phyloP scores from a whole-genome alignment of 2,329 filamentous ascomycete species.

The Tolypocladium tropicale region DNA sequence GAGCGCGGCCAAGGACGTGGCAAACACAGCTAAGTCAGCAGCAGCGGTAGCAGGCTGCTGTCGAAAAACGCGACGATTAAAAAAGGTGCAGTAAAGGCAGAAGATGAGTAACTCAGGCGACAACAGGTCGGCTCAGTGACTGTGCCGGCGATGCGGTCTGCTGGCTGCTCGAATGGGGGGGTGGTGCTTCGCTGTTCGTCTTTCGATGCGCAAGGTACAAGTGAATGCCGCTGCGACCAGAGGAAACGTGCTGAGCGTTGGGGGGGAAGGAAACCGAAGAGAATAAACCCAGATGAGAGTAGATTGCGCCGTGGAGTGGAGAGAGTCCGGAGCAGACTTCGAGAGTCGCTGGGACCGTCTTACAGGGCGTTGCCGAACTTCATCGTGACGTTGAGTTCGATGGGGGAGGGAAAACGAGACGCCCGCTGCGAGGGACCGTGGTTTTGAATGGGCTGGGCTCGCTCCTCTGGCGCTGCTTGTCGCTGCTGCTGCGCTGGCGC shows the following conservation, averaged over 20 bases:
- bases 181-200: background rate
- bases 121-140: background rate
- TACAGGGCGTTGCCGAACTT: conserved; percentile 42
- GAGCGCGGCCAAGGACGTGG: conserved; percentile 3
- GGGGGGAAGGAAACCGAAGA: conserved; percentile 3
- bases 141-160: background rate
- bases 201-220: conserved; percentile 33
- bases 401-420: conserved; percentile 24
- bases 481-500: background rate
- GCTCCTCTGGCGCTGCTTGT: background rate
- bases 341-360: conserved; percentile 39
- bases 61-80: background rate
- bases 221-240: conserved; percentile 36
- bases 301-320: conserved; percentile 27
- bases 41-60: background rate
- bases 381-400: conserved; percentile 44
- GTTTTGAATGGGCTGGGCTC: conserved; percentile 20
- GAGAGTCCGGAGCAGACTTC: conserved; percentile 41
- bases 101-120: background rate
- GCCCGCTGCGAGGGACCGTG: conserved; percentile 3
- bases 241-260: background rate
- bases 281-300: conserved; percentile 11
- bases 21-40: background rate
- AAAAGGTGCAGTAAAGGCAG: background rate
- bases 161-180: background rate